phyloP scores from a whole-genome alignment of 139 green algal genomes.

The Chlorella ohadii region DNA sequence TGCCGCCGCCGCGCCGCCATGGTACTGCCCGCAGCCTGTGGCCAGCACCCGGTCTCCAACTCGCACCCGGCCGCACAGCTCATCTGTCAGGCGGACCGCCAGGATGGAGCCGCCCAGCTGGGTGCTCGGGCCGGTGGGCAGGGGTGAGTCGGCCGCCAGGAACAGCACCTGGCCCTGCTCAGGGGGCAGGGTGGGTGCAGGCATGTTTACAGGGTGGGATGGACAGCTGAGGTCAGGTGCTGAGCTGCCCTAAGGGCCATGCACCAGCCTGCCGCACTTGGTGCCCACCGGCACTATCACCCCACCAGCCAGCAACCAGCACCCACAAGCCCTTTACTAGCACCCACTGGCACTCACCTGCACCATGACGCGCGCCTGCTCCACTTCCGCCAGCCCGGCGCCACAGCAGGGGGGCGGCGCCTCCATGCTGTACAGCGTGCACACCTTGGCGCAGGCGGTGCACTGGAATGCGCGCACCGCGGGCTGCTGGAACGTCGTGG shows the following conservation, averaged over 20 bases:
- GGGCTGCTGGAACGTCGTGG: background rate
- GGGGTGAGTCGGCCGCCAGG: background rate
- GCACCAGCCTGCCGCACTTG: too few relatives aligned
- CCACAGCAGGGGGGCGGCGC: conserved; percentile 21
- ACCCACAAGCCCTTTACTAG: too few relatives aligned
- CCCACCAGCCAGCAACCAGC: background rate
- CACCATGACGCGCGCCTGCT: conserved; percentile 26
- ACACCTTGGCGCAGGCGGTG: background rate
- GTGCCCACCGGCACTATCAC: too few relatives aligned
- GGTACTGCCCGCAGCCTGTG: background rate
- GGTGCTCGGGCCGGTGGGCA: background rate
- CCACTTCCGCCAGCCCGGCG: background rate
- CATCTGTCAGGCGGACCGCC: conserved; percentile 18
- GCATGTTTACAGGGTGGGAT: too few relatives aligned
- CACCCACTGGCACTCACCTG: conserved; percentile 12
- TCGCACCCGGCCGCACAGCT: conserved; percentile 5
- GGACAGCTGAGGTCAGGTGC: background rate
- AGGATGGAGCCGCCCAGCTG: background rate
- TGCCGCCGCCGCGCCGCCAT: background rate
- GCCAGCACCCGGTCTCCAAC: conserved; percentile 16
- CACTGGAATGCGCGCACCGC: background rate
- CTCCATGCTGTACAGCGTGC: background rate
- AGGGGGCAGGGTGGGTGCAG: too few relatives aligned
- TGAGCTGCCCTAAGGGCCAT: too few relatives aligned
- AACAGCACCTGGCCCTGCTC: conserved; percentile 25